Evolutionary conservation across 2,329 filamentous ascomycete species (phyloP).

Genomic region (Lizonia empirigonia): DNA sequence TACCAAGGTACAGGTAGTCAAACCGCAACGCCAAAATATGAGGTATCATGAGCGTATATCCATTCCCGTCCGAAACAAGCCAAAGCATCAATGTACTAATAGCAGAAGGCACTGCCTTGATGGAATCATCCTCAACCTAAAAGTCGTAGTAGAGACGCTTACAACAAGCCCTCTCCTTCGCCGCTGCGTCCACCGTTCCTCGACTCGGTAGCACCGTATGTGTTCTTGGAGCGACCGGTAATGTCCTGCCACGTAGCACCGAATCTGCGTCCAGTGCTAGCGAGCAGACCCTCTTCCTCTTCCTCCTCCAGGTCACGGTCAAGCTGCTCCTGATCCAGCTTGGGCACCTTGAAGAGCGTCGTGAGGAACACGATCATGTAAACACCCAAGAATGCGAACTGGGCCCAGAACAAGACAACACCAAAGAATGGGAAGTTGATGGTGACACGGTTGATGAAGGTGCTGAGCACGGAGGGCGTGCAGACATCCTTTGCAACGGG

Average conservation of each 20-base stretch:
- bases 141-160: background rate
- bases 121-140: background rate
- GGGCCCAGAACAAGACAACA: slow-evolving; percentile 91
- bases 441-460: slow-evolving; percentile 89
- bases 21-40: background rate
- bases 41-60: slow-evolving; percentile 11
- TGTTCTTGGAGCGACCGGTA: slow-evolving; percentile 60
- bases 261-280: slow-evolving; percentile 79
- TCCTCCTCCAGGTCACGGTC: slow-evolving; percentile 90
- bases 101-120: background rate
- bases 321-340: slow-evolving; percentile 73
- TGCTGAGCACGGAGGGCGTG: slow-evolving; percentile 88
- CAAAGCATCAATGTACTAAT: background rate
- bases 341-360: slow-evolving; percentile 79
- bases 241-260: slow-evolving; percentile 90
- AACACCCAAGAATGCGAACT: slow-evolving; percentile 85
- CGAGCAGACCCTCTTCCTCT: slow-evolving; percentile 90
- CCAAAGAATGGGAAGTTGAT: slow-evolving; percentile 97
- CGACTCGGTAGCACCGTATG: slow-evolving; percentile 39
- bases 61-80: background rate
- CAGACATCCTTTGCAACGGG: slow-evolving; percentile 79
- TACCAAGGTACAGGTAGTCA: background rate
- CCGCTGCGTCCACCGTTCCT: slow-evolving; percentile 28
- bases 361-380: slow-evolving; percentile 83
- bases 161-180: slow-evolving; percentile 8